Percentiles rank a stretch among this genome's conserved stretches.
Evolutionary conservation across 306 rosid genomes (phyloP).

Genomic region (Acacia crassicarpa): DNA sequence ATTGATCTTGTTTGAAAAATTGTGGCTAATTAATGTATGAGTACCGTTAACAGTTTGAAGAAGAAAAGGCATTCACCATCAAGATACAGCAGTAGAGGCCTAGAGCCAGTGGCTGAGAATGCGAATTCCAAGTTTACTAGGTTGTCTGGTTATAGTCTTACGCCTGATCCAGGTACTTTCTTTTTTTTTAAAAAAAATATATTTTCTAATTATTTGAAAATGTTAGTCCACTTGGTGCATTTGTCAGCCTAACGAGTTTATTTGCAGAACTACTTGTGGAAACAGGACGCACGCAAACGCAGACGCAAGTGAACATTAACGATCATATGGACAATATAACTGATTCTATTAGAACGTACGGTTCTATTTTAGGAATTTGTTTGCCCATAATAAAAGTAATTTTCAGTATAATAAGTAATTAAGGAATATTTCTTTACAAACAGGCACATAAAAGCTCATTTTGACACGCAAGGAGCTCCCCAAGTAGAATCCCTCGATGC

Average conservation of each 20-base stretch:
- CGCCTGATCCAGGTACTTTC: constrained; percentile 69
- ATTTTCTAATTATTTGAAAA: constrained; percentile 12
- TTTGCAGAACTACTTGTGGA: constrained; percentile 76
- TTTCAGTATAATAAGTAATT: constrained; percentile 11
- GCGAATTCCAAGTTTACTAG: constrained; percentile 52
- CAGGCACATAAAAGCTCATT: constrained; percentile 84
- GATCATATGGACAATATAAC: constrained; percentile 57
- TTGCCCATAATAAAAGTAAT: neutral
- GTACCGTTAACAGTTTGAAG: constrained; percentile 43
- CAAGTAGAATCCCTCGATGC: constrained; percentile 62
- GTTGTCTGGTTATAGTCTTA: constrained; percentile 44
- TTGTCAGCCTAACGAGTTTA: constrained; percentile 20
- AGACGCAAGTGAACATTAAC: constrained; percentile 56
- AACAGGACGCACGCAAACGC: constrained; percentile 82
- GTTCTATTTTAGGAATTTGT: constrained; percentile 8
- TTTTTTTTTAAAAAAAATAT: neutral
- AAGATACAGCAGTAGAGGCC: constrained; percentile 54
- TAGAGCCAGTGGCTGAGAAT: constrained; percentile 65
- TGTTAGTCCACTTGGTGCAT: neutral
- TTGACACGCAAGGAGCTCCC: constrained; percentile 67
- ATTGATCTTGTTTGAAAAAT: neutral
- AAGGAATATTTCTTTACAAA: constrained; percentile 20
- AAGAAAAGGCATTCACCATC: constrained; percentile 67
- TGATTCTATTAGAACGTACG: constrained; percentile 65
- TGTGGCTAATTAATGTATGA: constrained; percentile 26